phyloP scores from a whole-genome alignment of 352 stramenopile species.

The Globisporangium lucens region DNA sequence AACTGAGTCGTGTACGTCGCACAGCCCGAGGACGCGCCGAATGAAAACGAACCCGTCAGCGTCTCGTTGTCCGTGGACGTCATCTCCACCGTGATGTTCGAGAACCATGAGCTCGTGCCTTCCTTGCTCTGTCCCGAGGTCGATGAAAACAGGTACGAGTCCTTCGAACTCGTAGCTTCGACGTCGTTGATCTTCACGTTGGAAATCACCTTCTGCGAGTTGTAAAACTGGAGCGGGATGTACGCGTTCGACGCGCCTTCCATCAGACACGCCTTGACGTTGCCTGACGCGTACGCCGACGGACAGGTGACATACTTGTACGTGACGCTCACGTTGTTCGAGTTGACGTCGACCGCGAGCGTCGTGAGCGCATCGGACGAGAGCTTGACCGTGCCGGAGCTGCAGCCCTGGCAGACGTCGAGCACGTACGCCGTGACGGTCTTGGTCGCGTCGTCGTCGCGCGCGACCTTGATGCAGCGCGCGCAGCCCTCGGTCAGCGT shows the following conservation, averaged over 20 bases:
- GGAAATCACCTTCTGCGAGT: slow-evolving; percentile 70
- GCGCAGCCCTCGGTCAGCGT: slow-evolving; percentile 56
- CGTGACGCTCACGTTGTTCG: slow-evolving; percentile 47
- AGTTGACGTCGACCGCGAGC: slow-evolving; percentile 44
- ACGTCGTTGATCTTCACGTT: slow-evolving; percentile 56
- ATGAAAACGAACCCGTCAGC: slow-evolving; percentile 55
- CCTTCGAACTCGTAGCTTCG: slow-evolving; percentile 40
- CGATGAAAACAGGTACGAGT: slow-evolving; percentile 60
- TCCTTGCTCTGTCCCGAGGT: slow-evolving; percentile 43
- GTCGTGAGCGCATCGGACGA: slow-evolving; percentile 39
- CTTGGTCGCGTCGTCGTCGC: slow-evolving; percentile 38
- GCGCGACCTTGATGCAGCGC: slow-evolving; percentile 71
- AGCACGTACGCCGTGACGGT: slow-evolving; percentile 67
- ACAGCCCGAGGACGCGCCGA: slow-evolving; percentile 49
- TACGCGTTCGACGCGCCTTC: slow-evolving; percentile 76
- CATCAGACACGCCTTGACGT: slow-evolving; percentile 81
- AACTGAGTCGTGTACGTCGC: slow-evolving; percentile 69
- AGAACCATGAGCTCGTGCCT: slow-evolving; percentile 50
- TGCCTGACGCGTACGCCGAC: slow-evolving; percentile 48
- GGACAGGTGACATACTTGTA: slow-evolving; percentile 69
- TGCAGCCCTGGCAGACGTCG: slow-evolving; percentile 60
- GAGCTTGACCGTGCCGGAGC: slow-evolving; percentile 45
- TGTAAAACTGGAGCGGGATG: slow-evolving; percentile 81
- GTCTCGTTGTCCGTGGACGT: slow-evolving; percentile 54
- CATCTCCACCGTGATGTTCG: slow-evolving; percentile 56